phyloP scores from a whole-genome alignment of 2,329 filamentous ascomycete genomes.

The Graphilbum ipis-grandicollis region DNA sequence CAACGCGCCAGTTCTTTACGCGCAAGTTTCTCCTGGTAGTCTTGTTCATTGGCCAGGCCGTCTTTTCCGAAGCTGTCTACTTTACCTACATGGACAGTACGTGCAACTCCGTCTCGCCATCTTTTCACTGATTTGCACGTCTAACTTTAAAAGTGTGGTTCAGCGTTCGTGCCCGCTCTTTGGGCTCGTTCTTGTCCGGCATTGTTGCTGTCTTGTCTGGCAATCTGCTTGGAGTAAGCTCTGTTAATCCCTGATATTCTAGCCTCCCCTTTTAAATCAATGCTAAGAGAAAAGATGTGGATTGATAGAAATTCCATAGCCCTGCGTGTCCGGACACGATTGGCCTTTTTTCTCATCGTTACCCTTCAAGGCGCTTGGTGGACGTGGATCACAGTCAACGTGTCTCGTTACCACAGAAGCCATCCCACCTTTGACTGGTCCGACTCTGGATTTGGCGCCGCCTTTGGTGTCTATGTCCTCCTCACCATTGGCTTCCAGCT shows the following conservation, averaged over 20 bases:
- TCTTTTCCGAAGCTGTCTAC: constrained; percentile 55
- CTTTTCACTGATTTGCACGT: no score
- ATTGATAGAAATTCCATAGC: no score
- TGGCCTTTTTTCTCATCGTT: constrained; percentile 34
- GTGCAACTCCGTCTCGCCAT: no score
- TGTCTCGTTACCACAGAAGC: constrained; percentile 38
- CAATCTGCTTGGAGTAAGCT: constrained; percentile 46
- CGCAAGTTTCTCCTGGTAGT: constrained; percentile 47
- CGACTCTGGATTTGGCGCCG: constrained; percentile 43
- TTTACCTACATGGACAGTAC: constrained; percentile 44
- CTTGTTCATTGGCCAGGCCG: constrained; percentile 51
- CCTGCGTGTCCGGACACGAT: constrained; percentile 34
- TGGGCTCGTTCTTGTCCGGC: constrained; percentile 54
- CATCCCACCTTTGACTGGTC: constrained; percentile 50
- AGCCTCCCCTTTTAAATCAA: constrained; percentile 16
- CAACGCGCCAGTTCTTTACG: constrained; percentile 38
- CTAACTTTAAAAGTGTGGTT: constrained; percentile 39
- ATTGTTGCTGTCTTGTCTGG: constrained; percentile 48
- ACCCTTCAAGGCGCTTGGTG: constrained; percentile 51
- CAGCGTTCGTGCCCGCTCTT: constrained; percentile 46
- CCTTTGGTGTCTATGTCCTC: constrained; percentile 51
- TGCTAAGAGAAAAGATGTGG: no score
- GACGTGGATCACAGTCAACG: constrained; percentile 52
- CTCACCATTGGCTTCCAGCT: constrained; percentile 51
- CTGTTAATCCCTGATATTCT: background rate